Conservation (phyloP, 2,329 filamentous ascomycete species). For the Alternaria triticimaculans region DNA sequence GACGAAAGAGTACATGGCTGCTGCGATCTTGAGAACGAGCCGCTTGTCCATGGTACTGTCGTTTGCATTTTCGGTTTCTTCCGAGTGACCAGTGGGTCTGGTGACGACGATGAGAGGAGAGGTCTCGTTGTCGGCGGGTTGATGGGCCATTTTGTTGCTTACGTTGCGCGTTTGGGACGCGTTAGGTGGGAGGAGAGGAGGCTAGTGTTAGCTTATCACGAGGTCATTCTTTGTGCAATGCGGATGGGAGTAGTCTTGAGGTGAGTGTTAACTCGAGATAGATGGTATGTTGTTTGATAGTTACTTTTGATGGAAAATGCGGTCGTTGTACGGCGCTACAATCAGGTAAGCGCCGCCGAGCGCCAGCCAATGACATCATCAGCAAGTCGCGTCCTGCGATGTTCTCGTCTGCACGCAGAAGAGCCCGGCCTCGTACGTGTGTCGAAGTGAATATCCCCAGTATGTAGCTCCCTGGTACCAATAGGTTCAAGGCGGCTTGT, state of each 20-base stretch:
- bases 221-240: background rate
- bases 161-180: background rate
- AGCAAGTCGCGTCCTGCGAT: background rate
- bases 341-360: conserved; percentile 16
- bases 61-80: too few species aligned
- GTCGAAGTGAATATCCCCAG: background rate
- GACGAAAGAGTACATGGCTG: conserved; percentile 65
- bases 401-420: background rate
- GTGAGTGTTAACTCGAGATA: background rate
- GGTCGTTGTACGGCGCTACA: conserved; percentile 14
- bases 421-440: background rate
- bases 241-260: background rate
- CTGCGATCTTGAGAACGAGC: conserved; percentile 50
- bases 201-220: background rate
- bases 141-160: conserved; percentile 6
- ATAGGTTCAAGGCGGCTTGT: background rate
- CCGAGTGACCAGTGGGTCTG: background rate
- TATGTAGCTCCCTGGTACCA: background rate
- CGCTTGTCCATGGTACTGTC: background rate
- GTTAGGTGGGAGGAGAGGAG: background rate
- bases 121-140: background rate
- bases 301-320: background rate
- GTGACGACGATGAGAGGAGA: conserved; percentile 10
- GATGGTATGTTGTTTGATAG: background rate
- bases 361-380: conserved; percentile 4